phyloP scores from a whole-genome alignment of 257 asterid genomes.

The Scutellaria minor region DNA sequence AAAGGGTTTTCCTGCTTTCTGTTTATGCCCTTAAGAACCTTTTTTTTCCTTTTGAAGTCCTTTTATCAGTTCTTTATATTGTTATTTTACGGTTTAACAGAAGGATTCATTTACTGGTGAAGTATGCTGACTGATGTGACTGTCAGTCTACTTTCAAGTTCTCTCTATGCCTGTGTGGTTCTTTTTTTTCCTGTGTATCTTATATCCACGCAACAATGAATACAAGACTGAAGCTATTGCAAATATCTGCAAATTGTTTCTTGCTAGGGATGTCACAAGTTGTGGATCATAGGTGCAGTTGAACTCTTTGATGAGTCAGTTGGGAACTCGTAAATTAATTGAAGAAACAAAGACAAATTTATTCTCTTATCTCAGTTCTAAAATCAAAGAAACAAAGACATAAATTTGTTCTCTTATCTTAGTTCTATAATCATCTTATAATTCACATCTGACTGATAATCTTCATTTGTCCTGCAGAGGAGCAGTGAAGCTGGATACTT shows the following conservation, averaged over 20 bases:
- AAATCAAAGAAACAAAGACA: neutral
- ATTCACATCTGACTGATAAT: conserved; percentile 27
- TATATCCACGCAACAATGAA: neutral
- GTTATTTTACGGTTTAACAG: neutral
- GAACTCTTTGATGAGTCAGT: neutral
- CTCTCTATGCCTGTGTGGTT: neutral
- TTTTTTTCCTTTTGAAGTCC: neutral
- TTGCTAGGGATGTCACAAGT: neutral
- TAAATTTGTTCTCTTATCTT: too few relatives aligned
- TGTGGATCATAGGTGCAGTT: neutral
- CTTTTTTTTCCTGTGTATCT: neutral
- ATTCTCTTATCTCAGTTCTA: conserved; percentile 8
- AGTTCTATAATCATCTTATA: conserved; percentile 2
- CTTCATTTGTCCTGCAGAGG: conserved; percentile 55
- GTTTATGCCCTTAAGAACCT: neutral
- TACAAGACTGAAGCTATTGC: neutral
- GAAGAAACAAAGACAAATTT: neutral
- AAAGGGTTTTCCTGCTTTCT: neutral
- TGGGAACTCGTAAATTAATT: conserved; percentile 6
- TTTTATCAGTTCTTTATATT: neutral
- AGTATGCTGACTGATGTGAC: neutral
- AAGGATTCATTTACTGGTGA: neutral
- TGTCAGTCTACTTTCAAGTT: neutral
- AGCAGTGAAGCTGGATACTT: conserved; percentile 52
- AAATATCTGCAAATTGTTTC: neutral